Conservation (phyloP, 495 filamentous ascomycete genomes). For the Daldinia loculata region DNA sequence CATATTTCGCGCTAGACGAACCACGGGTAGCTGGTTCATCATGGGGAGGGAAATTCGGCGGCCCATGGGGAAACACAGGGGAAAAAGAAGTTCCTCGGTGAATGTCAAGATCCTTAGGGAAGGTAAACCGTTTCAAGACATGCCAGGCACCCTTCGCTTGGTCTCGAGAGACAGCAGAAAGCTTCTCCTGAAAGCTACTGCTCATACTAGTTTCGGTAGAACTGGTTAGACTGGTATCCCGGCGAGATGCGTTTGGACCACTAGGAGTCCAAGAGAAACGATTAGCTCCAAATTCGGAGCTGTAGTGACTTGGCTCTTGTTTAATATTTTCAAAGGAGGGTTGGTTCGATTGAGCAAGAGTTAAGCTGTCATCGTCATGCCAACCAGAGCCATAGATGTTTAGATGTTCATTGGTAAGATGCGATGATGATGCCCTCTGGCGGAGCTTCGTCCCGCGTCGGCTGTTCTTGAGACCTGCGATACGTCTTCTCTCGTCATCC, state of each 20-base stretch:
- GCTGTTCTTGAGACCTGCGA: conserved; percentile 44
- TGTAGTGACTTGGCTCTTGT: background rate
- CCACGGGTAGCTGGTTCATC: conserved; percentile 1
- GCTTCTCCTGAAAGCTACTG: conserved; percentile 42
- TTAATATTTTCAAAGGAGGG: conserved; percentile 32
- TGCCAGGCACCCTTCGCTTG: conserved; percentile 41
- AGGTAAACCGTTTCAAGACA: conserved; percentile 47
- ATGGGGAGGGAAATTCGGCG: conserved; percentile 11
- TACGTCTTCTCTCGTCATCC: conserved; percentile 53
- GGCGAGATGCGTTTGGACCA: conserved; percentile 27
- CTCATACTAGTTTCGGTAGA: conserved; percentile 45
- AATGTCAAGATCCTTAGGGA: conserved; percentile 35
- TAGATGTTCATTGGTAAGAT: background rate
- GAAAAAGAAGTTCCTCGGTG: conserved; percentile 28
- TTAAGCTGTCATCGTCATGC: conserved; percentile 27
- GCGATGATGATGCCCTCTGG: conserved; percentile 3
- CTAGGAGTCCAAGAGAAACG: conserved; percentile 13
- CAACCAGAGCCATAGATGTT: background rate
- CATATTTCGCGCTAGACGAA: conserved; percentile 30
- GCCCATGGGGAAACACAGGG: conserved; percentile 23
- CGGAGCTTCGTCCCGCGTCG: conserved; percentile 32
- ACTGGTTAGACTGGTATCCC: conserved; percentile 41
- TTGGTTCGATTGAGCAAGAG: conserved; percentile 34
- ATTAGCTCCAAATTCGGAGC: background rate
- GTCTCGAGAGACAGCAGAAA: conserved; percentile 32